These are phyloP conservation scores for Henckelia pumila DNA, from an alignment of 257 asterid genomes.

Conservation along the genomic window DNA sequence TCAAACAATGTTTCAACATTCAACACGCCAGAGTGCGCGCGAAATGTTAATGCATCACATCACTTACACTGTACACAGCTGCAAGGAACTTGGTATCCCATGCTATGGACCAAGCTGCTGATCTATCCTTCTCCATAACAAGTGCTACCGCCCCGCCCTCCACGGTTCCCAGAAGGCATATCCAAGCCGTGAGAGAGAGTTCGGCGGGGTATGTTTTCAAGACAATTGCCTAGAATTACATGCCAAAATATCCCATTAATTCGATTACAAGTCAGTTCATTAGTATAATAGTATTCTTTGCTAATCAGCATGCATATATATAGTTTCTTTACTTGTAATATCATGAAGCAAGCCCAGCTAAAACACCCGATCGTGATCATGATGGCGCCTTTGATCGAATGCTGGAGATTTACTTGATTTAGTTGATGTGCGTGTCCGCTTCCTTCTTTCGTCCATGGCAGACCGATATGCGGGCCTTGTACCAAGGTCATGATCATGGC, in stretches of 20 bases:
- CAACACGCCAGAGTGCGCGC: neutral
- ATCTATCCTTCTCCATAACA: constrained; percentile 63
- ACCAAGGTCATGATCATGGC: constrained; percentile 95
- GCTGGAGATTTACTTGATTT: constrained; percentile 41
- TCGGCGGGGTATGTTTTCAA: constrained; percentile 67
- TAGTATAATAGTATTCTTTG: too few species aligned
- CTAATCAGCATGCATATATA: neutral
- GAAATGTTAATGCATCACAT: neutral
- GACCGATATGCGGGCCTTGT: constrained; percentile 56
- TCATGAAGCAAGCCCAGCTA: constrained; percentile 89
- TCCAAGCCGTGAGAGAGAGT: constrained; percentile 89
- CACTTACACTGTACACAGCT: constrained; percentile 78
- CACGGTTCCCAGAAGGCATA: constrained; percentile 77
- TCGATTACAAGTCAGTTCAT: neutral
- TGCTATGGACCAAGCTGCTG: constrained; percentile 71
- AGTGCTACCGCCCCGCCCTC: constrained; percentile 64
- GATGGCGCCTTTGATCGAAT: constrained; percentile 77
- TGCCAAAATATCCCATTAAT: neutral
- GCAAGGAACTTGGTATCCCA: constrained; percentile 79
- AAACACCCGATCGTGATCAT: constrained; percentile 80
- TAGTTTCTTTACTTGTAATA: constrained; percentile 61
- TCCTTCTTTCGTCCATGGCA: constrained; percentile 65
- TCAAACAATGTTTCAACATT: neutral
- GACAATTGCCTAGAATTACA: constrained; percentile 58
- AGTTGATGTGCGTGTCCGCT: constrained; percentile 29